Base-by-base conservation (phyloP, 2,329 filamentous ascomycete species). In the Trichoderma semiorbis region DNA sequence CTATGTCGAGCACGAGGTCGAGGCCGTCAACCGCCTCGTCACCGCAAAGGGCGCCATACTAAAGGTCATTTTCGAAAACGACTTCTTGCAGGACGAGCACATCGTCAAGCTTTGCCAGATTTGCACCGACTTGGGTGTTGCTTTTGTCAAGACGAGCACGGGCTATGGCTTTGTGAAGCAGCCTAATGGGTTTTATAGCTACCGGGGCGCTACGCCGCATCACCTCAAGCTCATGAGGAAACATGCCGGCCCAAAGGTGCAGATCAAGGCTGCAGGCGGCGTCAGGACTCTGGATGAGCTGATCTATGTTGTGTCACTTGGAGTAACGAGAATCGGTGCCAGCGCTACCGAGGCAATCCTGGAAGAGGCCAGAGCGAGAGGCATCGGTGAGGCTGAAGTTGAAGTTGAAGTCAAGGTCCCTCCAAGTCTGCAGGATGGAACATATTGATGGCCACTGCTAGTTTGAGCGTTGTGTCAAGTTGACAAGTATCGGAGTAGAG, bases 1-100 rank as follows among this genome's bases (percentile, higher is more conserved):
- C 7, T 90, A 89, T 73, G 86, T 90, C 14, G 75, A 78, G 0
- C 77, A 83, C 7, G 88, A 90, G 75, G 87, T 90, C 63, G 76
- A 78, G 1, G 75, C 77, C 34, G 79, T 90, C 73, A 89, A 90
- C 74, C 76, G 82, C 0, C 82, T 81, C 0, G 87, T 89, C 3
- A 75, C 77, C 1, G 75, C 77, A n/a, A 71, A 80, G 7, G 84
- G 83, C 0, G 85, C 83, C 0, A 80, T 83, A 0, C 80, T 90
- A 7, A 90, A 90, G 75, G 87, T 90, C 65, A 90, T 90, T 63
- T 90, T 90, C 70, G 88, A 90, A 75, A 90, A 88, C 74, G 87
- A 89, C 75, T 90, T 85, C 73, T 82, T 90, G 0, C 32, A 80
- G 2, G 80, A 86, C 0, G 75, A 83, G 12, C 83, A 89, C 47